These are phyloP conservation scores for Phaeoacremonium minimum DNA, from an alignment of 2,329 filamentous ascomycete genomes.

Conservation along the genomic window DNA sequence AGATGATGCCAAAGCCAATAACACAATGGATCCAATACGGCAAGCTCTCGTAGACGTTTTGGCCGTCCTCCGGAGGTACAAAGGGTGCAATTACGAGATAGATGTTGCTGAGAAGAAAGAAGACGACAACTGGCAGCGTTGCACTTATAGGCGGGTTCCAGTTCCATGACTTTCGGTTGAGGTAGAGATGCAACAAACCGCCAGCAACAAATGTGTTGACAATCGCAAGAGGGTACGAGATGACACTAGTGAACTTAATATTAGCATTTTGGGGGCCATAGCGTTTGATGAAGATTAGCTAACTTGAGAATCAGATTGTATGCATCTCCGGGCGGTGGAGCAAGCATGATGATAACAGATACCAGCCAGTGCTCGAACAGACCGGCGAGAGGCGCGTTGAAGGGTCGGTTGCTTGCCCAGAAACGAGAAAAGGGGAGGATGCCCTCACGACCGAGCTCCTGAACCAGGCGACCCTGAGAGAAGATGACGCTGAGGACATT, in stretches of 20 bases:
- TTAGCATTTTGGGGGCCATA: conserved; percentile 51
- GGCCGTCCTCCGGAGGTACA: conserved; percentile 49
- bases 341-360: conserved; percentile 59
- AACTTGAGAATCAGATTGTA: conserved; percentile 68
- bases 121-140: conserved; percentile 54
- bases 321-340: conserved; percentile 60
- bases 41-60: conserved; percentile 38
- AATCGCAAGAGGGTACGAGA: conserved; percentile 48
- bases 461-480: conserved; percentile 60
- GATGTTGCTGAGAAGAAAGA: conserved; percentile 49
- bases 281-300: conserved; percentile 37
- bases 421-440: conserved; percentile 57
- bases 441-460: conserved; percentile 62
- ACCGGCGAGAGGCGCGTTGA: conserved; percentile 63
- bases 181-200: conserved; percentile 52
- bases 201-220: conserved; percentile 63
- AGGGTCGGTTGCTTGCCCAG: conserved; percentile 62
- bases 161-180: conserved; percentile 58
- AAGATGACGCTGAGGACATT: conserved; percentile 74
- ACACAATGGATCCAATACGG: conserved; percentile 55
- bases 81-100: conserved; percentile 58
- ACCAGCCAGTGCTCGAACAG: conserved; percentile 66
- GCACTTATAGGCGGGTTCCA: conserved; percentile 59
- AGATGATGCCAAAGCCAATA: conserved; percentile 51
- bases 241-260: not conserved